Evolutionary conservation across 1,284 basidiomycete genomes (phyloP).

Genomic region (Tilletia horrida): DNA sequence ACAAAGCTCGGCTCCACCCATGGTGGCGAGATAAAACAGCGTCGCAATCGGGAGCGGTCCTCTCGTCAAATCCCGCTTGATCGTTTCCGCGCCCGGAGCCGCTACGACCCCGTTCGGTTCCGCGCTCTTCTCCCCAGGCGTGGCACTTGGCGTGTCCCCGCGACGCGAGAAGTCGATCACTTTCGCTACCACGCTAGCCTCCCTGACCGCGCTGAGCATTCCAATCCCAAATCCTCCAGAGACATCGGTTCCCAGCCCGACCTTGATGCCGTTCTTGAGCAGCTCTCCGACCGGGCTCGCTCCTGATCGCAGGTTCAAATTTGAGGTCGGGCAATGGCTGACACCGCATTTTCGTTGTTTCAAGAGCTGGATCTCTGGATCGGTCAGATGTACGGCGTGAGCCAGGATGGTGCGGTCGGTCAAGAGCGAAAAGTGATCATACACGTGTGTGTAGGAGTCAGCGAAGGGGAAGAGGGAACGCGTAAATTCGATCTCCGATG

Average conservation of each 20-base stretch:
- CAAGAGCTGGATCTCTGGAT: constrained; percentile 71
- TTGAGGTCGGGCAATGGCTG: constrained; percentile 83
- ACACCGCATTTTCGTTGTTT: constrained; percentile 69
- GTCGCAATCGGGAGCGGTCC: constrained; percentile 71
- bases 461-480: constrained; percentile 63
- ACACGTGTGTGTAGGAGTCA: constrained; percentile 62
- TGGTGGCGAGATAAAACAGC: constrained; percentile 82
- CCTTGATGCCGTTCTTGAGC: constrained; percentile 81
- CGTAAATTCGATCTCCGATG: constrained; percentile 69
- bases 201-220: constrained; percentile 75
- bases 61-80: constrained; percentile 59
- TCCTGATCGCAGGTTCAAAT: constrained; percentile 83
- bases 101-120: neutral
- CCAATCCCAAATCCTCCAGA: constrained; percentile 83
- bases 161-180: constrained; percentile 58
- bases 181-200: constrained; percentile 79
- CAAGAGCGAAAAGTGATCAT: constrained; percentile 75
- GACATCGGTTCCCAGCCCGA: constrained; percentile 78
- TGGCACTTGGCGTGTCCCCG: neutral
- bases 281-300: constrained; percentile 73
- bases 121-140: neutral
- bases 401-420: constrained; percentile 78
- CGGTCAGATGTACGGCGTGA: constrained; percentile 77
- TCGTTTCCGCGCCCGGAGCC: neutral
- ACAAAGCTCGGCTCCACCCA: constrained; percentile 84